Base-by-base conservation (phyloP, 306 rosid species). In the Ochetophila trinervis region DNA sequence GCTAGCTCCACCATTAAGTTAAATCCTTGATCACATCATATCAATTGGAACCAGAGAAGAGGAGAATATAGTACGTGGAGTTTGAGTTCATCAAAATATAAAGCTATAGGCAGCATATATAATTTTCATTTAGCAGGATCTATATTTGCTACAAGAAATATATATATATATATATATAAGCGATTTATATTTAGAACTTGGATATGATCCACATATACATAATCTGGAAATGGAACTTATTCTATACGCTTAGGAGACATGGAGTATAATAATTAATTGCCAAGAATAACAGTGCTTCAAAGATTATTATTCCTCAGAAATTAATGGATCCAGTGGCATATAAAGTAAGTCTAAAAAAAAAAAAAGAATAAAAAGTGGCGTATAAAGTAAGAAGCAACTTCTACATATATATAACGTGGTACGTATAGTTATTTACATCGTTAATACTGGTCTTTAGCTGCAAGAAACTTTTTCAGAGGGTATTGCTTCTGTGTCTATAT, bases 191-290 rank as follows among this genome's bases (percentile, higher is more conserved):
- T 3, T 16, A 49, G 53, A 49, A 14, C 53, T 2, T 8, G 19
- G 20, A 58, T 58, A 6, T 16, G 45, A 15, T 32, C 47, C 14
- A 17, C 27, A 34, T 47, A 22, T 11, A 34, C 34, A 22, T 11
- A 8, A 42, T 40, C 13, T 24, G 30, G 11, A 47, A 22, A 48
- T 54, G 60, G 73, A 45, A 71, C 60, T 45, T n/a, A 70, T 76
- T 70, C 76, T 53, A 53, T 66, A 57, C 45, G 36, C 56, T 44
- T 17, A 24, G 35, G 13, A 34, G 8, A 66, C 22, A 40, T 1
- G 42, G 44, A n/a, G 32, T 27, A 27, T 27, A 14, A 16, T 17
- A 50, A 2, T 50, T 37, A 6, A 37, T 37, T 40, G 11, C 21
- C 54, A 18, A 9, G 21, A 50, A 16, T 50, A 18, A 18, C 21